Percentiles rank a stretch among this genome's conserved stretches.
These are phyloP conservation scores for Ceratocystis huliohia DNA, from an alignment of 2,329 filamentous ascomycete species.

Conservation along the genomic window DNA sequence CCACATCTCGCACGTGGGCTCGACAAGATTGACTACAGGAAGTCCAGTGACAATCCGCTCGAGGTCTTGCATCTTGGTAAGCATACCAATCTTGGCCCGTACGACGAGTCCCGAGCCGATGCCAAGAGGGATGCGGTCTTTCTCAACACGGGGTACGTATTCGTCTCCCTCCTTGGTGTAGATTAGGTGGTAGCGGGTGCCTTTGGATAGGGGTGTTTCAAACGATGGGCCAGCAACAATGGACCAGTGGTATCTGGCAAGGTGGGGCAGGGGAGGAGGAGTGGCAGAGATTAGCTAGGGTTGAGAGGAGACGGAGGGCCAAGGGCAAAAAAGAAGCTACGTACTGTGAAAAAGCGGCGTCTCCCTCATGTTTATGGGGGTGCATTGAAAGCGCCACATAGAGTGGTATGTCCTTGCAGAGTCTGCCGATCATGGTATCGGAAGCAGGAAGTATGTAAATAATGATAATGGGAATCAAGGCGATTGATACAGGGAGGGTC, in stretches of 20 bases:
- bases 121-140: constrained; percentile 18
- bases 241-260: constrained; percentile 18
- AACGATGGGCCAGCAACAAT: constrained; percentile 16
- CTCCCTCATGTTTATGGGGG: constrained; percentile 15
- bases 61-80: constrained; percentile 17
- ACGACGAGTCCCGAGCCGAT: constrained; percentile 16
- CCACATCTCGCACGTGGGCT: constrained; percentile 18
- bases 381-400: constrained; percentile 21
- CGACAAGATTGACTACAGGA: constrained; percentile 11
- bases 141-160: constrained; percentile 17
- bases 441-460: background rate
- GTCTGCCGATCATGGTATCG: constrained; percentile 8
- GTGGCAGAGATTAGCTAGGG: background rate
- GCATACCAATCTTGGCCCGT: constrained; percentile 16
- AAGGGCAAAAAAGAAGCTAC: background rate
- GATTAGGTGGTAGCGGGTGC: constrained; percentile 18
- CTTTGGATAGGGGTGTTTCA: constrained; percentile 19
- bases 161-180: constrained; percentile 10
- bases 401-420: constrained; percentile 12
- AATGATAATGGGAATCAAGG: background rate
- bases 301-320: background rate
- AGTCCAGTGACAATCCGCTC: constrained; percentile 17
- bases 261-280: background rate
- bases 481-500: background rate
- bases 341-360: constrained; percentile 17